Evolutionary conservation across 805 yeast genomes (phyloP).

Genomic region (Cephaloascus albidus): DNA sequence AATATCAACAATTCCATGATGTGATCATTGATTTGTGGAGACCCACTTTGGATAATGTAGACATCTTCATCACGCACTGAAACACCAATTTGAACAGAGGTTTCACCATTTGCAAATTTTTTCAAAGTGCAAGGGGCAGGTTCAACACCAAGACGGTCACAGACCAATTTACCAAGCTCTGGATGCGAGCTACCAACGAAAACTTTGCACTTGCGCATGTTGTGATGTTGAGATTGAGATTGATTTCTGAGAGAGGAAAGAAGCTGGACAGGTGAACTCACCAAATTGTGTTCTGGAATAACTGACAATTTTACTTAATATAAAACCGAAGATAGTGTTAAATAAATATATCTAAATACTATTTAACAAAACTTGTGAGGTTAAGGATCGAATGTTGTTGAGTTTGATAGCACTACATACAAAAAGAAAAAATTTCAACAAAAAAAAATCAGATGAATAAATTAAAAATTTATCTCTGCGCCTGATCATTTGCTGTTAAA

Average conservation of each 20-base stretch:
- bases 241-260: not conserved
- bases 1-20: conserved; percentile 93
- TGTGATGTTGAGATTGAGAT: too few species aligned
- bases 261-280: not conserved
- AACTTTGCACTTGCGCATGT: conserved; percentile 94
- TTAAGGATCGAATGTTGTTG: not conserved
- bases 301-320: not conserved
- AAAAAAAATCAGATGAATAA: conserved; percentile 1
- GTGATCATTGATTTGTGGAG: conserved; percentile 82
- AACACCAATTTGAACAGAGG: conserved; percentile 90
- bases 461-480: not conserved
- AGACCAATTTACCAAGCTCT: conserved; percentile 82
- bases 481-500: not conserved
- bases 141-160: conserved; percentile 84
- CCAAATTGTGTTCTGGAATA: not conserved
- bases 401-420: not conserved
- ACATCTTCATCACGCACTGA: conserved; percentile 97
- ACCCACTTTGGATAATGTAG: conserved; percentile 85
- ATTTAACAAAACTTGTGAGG: not conserved
- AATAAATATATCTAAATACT: not conserved
- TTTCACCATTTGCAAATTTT: conserved; percentile 96
- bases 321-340: not conserved
- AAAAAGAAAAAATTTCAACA: conserved; percentile 1
- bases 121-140: conserved; percentile 89
- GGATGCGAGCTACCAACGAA: conserved; percentile 97